These are phyloP conservation scores for Aspergillus fijiensis DNA, from an alignment of 2,329 filamentous ascomycete species.

Conservation along the genomic window DNA sequence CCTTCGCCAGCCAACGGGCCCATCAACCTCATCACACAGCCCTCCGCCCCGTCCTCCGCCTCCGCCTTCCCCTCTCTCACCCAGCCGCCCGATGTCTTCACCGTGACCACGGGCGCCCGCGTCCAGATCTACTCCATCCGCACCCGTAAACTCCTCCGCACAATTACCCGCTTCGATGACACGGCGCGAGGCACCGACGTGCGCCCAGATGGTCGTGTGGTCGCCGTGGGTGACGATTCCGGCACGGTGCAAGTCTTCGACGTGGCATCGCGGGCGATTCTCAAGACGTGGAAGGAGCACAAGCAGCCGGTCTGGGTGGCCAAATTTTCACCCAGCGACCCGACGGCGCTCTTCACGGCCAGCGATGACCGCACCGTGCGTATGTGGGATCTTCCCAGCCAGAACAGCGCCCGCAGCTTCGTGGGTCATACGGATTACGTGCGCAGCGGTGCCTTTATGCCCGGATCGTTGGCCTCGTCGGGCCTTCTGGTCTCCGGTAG, in stretches of 20 bases:
- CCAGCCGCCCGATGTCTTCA: slow-evolving; percentile 64
- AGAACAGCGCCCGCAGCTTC: slow-evolving; percentile 73
- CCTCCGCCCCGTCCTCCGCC: slow-evolving; percentile 48
- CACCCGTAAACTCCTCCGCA: slow-evolving; percentile 88
- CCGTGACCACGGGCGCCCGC: slow-evolving; percentile 88
- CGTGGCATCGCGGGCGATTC: slow-evolving; percentile 79
- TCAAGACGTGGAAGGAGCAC: slow-evolving; percentile 94
- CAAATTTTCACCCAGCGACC: slow-evolving; percentile 83
- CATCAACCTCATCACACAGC: slow-evolving; percentile 85
- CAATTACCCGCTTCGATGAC: slow-evolving; percentile 89
- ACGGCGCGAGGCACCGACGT: slow-evolving; percentile 88
- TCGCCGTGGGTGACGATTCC: slow-evolving; percentile 87
- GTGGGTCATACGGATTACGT: slow-evolving; percentile 91
- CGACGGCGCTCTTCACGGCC: slow-evolving; percentile 82
- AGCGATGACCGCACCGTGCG: slow-evolving; percentile 92
- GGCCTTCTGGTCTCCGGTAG: slow-evolving; percentile 83
- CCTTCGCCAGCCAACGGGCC: slow-evolving; percentile 87
- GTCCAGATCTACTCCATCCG: slow-evolving; percentile 92
- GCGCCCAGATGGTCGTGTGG: slow-evolving; percentile 79
- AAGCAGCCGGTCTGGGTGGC: slow-evolving; percentile 92
- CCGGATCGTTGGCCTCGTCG: slow-evolving; percentile 58
- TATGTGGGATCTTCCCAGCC: slow-evolving; percentile 87
- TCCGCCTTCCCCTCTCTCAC: slow-evolving; percentile 45
- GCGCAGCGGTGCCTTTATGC: slow-evolving; percentile 81
- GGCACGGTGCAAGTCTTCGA: slow-evolving; percentile 96